These are phyloP conservation scores for Didymella sp. DNA, from an alignment of 2,329 filamentous ascomycete species.

Conservation along the genomic window DNA sequence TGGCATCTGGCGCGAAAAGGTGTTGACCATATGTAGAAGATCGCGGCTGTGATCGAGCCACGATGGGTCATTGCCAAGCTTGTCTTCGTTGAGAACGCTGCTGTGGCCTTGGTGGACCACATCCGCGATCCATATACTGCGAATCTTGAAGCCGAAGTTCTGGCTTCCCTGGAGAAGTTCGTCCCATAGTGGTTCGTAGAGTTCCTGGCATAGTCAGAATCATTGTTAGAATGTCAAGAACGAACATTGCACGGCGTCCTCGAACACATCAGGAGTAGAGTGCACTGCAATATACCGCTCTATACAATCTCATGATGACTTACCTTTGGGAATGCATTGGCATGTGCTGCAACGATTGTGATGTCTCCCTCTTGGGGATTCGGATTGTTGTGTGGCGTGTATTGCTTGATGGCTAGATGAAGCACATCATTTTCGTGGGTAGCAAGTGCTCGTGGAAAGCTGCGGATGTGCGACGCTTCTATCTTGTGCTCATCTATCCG, in stretches of 20 bases:
- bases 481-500: constrained; percentile 76
- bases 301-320: neutral
- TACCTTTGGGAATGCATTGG: constrained; percentile 92
- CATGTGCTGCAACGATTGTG: constrained; percentile 85
- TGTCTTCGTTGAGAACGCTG: constrained; percentile 75
- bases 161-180: constrained; percentile 71
- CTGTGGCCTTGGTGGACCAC: constrained; percentile 85
- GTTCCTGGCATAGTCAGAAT: constrained; percentile 64
- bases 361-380: constrained; percentile 75
- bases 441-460: constrained; percentile 77
- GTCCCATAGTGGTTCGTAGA: constrained; percentile 92
- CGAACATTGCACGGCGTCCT: too few species aligned
- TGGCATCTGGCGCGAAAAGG: constrained; percentile 79
- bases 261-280: neutral
- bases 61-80: constrained; percentile 82
- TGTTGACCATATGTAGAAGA: constrained; percentile 83
- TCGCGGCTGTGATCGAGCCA: constrained; percentile 90
- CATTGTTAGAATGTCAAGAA: neutral
- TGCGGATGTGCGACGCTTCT: constrained; percentile 73
- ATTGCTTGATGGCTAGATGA: constrained; percentile 82
- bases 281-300: neutral
- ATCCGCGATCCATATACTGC: constrained; percentile 89
- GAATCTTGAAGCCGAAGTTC: constrained; percentile 70
- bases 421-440: constrained; percentile 77
- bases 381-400: constrained; percentile 75